Conservation (phyloP, 1,284 basidiomycete genomes). For the Marasmius oreades region DNA sequence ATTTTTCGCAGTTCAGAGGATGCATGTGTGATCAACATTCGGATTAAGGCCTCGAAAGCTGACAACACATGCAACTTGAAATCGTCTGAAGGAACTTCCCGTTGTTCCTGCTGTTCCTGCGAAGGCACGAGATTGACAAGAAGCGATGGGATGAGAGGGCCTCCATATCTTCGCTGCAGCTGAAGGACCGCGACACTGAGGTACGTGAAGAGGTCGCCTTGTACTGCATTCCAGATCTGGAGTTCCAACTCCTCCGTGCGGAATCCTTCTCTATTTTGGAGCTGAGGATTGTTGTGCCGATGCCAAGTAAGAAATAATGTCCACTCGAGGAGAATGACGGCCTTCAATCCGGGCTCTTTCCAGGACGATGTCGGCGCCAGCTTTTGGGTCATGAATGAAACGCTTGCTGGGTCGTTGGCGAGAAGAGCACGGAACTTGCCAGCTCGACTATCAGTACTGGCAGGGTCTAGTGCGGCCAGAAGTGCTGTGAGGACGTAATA, state of each 20-base stretch:
- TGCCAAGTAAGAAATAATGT: conserved; percentile 79
- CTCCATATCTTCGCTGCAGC: conserved; percentile 43
- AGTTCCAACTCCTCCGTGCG: conserved; percentile 77
- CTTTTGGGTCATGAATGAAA: conserved; percentile 56
- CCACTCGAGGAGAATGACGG: conserved; percentile 81
- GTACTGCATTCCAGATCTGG: conserved; percentile 78
- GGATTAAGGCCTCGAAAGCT: conserved; percentile 70
- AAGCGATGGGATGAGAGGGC: conserved; percentile 43
- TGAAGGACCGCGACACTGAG: conserved; percentile 56
- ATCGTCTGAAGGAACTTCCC: conserved; percentile 59
- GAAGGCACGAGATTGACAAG: conserved; percentile 33
- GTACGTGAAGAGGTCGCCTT: conserved; percentile 81
- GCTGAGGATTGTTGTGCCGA: conserved; percentile 60
- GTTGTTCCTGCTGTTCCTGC: conserved; percentile 49
- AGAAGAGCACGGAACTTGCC: conserved; percentile 44
- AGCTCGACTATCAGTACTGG: conserved; percentile 46
- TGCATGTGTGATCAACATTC: conserved; percentile 73
- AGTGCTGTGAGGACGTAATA: conserved; percentile 71
- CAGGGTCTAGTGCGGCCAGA: conserved; percentile 67
- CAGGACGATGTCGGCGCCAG: conserved; percentile 53
- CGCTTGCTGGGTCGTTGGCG: conserved; percentile 39
- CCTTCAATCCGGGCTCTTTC: conserved; percentile 75
- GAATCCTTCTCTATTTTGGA: conserved; percentile 68
- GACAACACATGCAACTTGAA: conserved; percentile 64
- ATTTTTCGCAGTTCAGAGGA: conserved; percentile 88